These are phyloP conservation scores for Scleroderma bovista DNA, from an alignment of 768 basidiomycete genomes.

Conservation along the genomic window DNA sequence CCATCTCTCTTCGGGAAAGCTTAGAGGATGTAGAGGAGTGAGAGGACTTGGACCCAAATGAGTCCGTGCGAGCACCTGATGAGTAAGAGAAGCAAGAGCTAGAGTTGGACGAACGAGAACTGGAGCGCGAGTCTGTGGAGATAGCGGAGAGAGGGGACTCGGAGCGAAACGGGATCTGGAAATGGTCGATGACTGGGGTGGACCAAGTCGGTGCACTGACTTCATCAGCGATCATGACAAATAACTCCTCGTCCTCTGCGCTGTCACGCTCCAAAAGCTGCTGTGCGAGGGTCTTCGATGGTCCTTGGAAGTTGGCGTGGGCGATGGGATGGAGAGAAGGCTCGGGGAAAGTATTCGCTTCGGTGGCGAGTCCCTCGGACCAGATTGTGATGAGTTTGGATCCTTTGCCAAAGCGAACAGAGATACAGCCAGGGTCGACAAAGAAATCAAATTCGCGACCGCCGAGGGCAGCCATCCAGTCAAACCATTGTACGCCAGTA, in stretches of 20 bases:
- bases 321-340: conserved; percentile 13
- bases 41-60: conserved; percentile 36
- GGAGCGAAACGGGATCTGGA: conserved; percentile 48
- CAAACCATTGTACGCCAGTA: conserved; percentile 71
- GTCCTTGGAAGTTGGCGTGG: conserved; percentile 15
- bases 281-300: conserved; percentile 63
- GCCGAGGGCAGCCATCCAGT: conserved; percentile 71
- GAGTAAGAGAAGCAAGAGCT: conserved; percentile 69
- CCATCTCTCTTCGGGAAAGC: conserved; percentile 64
- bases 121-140: conserved; percentile 48
- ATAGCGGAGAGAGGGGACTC: conserved; percentile 54
- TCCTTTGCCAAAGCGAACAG: conserved; percentile 49
- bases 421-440: conserved; percentile 75
- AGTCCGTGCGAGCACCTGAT: conserved; percentile 50
- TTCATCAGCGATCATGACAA: conserved; percentile 69
- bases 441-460: conserved; percentile 72
- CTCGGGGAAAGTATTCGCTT: conserved; percentile 9
- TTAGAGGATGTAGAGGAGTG: conserved; percentile 42
- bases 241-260: conserved; percentile 68
- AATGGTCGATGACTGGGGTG: conserved; percentile 57
- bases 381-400: conserved; percentile 57
- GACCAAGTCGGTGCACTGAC: conserved; percentile 64
- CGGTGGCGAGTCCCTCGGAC: conserved; percentile 48
- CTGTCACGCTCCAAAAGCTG: conserved; percentile 66
- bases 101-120: conserved; percentile 64